Percentiles rank a stretch among this genome's conserved stretches.
Conservation (phyloP, 2,329 filamentous ascomycete species). For the Xylariaceae sp. region DNA sequence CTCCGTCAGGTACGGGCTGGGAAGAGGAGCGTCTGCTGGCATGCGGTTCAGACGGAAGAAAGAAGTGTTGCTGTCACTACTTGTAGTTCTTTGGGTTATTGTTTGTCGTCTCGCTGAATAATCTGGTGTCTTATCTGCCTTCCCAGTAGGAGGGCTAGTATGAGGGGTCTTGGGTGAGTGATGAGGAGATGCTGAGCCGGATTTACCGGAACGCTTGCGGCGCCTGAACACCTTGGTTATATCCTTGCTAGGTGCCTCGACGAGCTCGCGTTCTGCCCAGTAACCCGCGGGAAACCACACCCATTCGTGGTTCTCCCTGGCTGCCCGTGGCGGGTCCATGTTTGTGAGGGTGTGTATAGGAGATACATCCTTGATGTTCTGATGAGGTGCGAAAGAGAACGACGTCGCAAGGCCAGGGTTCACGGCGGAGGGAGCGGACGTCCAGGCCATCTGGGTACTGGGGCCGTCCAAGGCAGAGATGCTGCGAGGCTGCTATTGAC, state of each 20-base stretch:
- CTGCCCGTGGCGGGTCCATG: slow-evolving; percentile 62
- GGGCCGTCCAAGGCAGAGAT: slow-evolving; percentile 41
- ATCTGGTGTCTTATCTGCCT: neutral
- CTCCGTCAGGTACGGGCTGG: slow-evolving; percentile 35
- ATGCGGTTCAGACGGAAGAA: slow-evolving; percentile 11
- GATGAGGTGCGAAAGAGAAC: slow-evolving; percentile 13
- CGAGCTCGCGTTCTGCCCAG: slow-evolving; percentile 65
- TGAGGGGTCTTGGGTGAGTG: slow-evolving; percentile 14
- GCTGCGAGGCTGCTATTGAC: slow-evolving; percentile 36
- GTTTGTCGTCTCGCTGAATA: neutral
- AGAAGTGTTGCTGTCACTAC: slow-evolving; percentile 22
- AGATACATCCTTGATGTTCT: slow-evolving; percentile 26
- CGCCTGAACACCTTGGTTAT: slow-evolving; percentile 50
- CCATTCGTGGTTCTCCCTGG: slow-evolving; percentile 63
- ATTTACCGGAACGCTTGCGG: slow-evolving; percentile 45
- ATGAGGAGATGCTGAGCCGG: slow-evolving; percentile 32
- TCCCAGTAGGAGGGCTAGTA: neutral
- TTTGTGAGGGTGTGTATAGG: slow-evolving; percentile 31
- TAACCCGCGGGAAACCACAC: slow-evolving; percentile 69
- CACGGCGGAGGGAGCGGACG: slow-evolving; percentile 23
- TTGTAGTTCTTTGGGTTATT: slow-evolving; percentile 6
- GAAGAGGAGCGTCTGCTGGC: slow-evolving; percentile 17
- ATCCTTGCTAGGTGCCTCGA: slow-evolving; percentile 38
- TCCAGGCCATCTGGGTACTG: slow-evolving; percentile 34
- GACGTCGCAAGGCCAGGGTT: slow-evolving; percentile 10